These are phyloP conservation scores for Flaveria robusta DNA, from an alignment of 129 eudicot species.

Conservation along the genomic window DNA sequence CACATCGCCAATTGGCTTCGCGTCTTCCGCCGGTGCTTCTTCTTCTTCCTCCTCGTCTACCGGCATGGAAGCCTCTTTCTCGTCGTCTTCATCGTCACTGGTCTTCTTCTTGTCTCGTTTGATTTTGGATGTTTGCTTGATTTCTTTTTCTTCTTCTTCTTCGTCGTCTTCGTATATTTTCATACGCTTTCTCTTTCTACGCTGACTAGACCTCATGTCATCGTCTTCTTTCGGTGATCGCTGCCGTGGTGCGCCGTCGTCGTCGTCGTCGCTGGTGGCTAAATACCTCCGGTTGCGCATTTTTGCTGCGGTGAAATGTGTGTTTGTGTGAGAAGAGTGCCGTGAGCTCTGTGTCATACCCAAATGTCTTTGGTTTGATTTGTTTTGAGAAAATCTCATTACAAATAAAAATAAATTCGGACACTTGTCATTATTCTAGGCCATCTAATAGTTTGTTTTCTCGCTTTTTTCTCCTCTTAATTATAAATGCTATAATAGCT, in stretches of 20 bases:
- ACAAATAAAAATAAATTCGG: too few species aligned
- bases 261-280: constrained; percentile 41
- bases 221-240: constrained; percentile 11
- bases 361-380: constrained; percentile 14
- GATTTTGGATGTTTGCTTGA: constrained; percentile 22
- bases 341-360: constrained; percentile 1
- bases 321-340: constrained; percentile 1
- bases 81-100: constrained; percentile 25
- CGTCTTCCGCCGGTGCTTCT: constrained; percentile 42
- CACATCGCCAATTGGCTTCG: constrained; percentile 51
- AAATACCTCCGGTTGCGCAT: constrained; percentile 39
- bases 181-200: constrained; percentile 46
- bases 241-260: constrained; percentile 25
- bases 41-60: constrained; percentile 42
- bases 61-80: constrained; percentile 25
- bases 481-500: too few species aligned
- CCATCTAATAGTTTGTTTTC: too few species aligned
- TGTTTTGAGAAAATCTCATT: not conserved
- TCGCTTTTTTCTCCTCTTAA: too few species aligned
- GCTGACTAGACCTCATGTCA: constrained; percentile 25
- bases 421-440: too few species aligned
- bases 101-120: constrained; percentile 21
- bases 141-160: constrained; percentile 35
- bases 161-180: constrained; percentile 48
- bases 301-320: not conserved